Conservation (phyloP, 306 rosid genomes). For the Rubus parviflorus region DNA sequence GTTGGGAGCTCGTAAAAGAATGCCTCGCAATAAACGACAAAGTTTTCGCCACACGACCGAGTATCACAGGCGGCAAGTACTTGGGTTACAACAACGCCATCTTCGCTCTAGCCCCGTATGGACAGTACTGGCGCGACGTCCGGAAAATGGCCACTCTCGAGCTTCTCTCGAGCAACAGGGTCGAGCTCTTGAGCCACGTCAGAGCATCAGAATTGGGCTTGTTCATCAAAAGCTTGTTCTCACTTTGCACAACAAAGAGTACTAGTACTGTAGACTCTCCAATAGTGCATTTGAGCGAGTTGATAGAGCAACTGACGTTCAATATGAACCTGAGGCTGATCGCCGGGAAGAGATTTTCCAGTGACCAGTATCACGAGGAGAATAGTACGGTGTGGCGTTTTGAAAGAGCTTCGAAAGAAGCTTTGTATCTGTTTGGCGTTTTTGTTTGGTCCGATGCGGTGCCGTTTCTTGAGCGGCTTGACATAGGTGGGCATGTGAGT, state of each 20-base stretch:
- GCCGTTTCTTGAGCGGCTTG: conserved; percentile 43
- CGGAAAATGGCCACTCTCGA: conserved; percentile 43
- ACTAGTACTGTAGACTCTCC: background rate
- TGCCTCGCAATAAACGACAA: conserved; percentile 29
- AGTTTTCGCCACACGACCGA: conserved; percentile 32
- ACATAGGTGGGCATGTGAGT: conserved; percentile 45
- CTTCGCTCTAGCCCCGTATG: conserved; percentile 55
- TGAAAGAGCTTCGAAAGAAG: conserved; percentile 35
- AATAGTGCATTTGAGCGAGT: conserved; percentile 32
- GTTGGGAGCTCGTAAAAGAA: conserved; percentile 26
- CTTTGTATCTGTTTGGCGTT: conserved; percentile 51
- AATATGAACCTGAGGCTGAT: conserved; percentile 42
- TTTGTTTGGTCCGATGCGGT: conserved; percentile 53
- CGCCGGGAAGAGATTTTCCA: conserved; percentile 49
- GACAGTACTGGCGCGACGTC: conserved; percentile 57
- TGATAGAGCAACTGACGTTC: conserved; percentile 54
- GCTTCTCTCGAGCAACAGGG: conserved; percentile 31
- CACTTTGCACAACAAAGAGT: background rate
- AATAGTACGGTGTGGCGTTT: conserved; percentile 39
- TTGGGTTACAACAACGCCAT: conserved; percentile 31
- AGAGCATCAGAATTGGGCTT: conserved; percentile 34
- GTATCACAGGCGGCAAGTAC: conserved; percentile 20
- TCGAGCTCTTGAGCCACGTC: conserved; percentile 41
- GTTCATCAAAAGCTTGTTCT: conserved; percentile 40
- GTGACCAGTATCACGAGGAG: background rate